Evolutionary conservation across 331 rosid species (phyloP), one percentile per base, ranked within the genome.

Genomic region (Prunus yedoensis): DNA sequence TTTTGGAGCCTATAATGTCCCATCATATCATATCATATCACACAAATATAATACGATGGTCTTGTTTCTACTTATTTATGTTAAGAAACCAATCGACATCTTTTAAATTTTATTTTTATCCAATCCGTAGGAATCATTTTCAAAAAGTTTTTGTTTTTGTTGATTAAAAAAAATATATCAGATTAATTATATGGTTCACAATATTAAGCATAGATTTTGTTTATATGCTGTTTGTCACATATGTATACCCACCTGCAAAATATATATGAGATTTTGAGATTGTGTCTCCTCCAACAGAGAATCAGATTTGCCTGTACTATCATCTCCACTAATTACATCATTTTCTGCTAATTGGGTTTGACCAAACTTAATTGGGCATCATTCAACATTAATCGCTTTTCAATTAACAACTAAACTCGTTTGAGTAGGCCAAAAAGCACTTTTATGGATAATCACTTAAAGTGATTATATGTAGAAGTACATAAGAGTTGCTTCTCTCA

Each of bases 301-400:
- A 80, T 75, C 82, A 66, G 74, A 66, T 57, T 72, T 51, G 66
- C 12, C 38, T 78, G 59, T 49, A 68, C 56, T 70, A 25, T 10
- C 51, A 47, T 79, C 83, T 66, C 50, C 50, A 10, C 70, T 76
- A 56, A 51, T 66, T 50, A 74, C 59, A 73, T 4, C 68, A 60
- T 27, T 71, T 69, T 78, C 70, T 73, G 71, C 68, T 76, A 82
- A 71, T 80, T 75, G 74, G 78, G 68, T 78, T 43, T 68, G 88
- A 76, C 81, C 17, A 79, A 83, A 77, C 41, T 68, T 46, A 6
- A 35, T 13, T 57, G 70, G 73, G 60, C 61, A 12, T 35, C 52
- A 45, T 74, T 56, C 47, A 53, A 18, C 58, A 17, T 52, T 17
- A 20, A 17, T 30, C 4, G 4, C 4, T 30, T 30, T 30, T 30